A percentile compares a stretch with the other conserved stretches of the same genome.
phyloP scores from a whole-genome alignment of 2,329 filamentous ascomycete species.

The Aspergillus fumigatus region DNA sequence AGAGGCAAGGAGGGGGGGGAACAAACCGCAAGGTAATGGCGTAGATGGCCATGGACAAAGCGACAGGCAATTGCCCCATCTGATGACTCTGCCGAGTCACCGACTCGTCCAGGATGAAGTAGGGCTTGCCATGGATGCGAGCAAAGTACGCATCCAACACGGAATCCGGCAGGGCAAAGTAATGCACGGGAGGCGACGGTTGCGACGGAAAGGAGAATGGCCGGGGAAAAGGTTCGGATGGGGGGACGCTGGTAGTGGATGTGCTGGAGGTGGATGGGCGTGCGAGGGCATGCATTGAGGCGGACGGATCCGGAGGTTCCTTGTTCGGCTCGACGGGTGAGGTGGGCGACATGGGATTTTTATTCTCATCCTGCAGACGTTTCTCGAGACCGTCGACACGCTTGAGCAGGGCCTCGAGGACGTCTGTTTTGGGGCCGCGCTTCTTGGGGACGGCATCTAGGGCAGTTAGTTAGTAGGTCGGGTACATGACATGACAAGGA shows the following conservation, averaged over 20 bases:
- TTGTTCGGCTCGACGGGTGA: conserved; percentile 34
- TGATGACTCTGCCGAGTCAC: conserved; percentile 68
- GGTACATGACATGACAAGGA: background rate
- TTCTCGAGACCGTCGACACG: conserved; percentile 81
- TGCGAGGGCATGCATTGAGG: conserved; percentile 11
- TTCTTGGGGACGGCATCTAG: conserved; percentile 81
- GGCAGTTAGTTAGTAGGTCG: conserved; percentile 39
- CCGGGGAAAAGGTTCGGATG: conserved; percentile 8
- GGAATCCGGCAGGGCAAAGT: conserved; percentile 52
- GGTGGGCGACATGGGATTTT: conserved; percentile 41
- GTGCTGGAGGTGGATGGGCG: background rate
- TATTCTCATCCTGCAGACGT: conserved; percentile 63
- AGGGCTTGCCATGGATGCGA: conserved; percentile 76
- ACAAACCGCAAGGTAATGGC: conserved; percentile 59
- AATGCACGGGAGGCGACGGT: conserved; percentile 38
- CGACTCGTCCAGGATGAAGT: conserved; percentile 73
- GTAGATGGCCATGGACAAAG: conserved; percentile 50
- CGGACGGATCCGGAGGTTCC: conserved; percentile 1
- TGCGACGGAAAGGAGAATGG: conserved; percentile 6
- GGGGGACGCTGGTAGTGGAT: background rate
- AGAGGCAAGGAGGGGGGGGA: too few species aligned
- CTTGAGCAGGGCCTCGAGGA: conserved; percentile 77
- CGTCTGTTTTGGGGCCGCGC: conserved; percentile 83
- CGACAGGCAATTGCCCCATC: conserved; percentile 57
- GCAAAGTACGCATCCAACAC: conserved; percentile 75